phyloP scores from a whole-genome alignment of 208 protist genomes.

The Angomonas desouzai region DNA sequence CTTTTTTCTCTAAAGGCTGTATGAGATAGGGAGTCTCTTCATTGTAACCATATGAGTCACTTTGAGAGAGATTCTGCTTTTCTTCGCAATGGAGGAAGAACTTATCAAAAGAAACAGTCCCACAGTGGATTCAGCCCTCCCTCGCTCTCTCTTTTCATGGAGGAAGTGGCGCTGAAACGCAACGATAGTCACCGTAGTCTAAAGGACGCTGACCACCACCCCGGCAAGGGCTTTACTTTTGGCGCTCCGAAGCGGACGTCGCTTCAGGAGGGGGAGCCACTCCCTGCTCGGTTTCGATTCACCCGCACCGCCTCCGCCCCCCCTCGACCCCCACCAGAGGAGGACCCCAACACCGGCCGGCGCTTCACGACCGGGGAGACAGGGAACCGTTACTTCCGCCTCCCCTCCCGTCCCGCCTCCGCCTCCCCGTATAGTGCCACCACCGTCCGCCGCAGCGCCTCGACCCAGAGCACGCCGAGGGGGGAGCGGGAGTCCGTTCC shows the following conservation, averaged over 20 bases:
- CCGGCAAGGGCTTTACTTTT: not conserved
- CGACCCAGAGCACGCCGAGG: not conserved
- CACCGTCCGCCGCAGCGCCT: not conserved
- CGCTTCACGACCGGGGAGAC: not conserved
- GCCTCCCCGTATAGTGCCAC: slow-evolving; percentile 1
- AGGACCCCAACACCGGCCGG: not conserved
- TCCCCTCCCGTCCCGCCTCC: slow-evolving; percentile 1
- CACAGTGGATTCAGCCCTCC: slow-evolving; percentile 5
- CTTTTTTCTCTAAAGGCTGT: slow-evolving; percentile 9
- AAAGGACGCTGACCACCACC: not conserved
- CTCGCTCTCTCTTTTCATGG: slow-evolving; percentile 2
- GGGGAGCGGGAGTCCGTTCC: not conserved
- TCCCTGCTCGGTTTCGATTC: not conserved
- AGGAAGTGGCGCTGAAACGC: not conserved
- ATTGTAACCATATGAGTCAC: slow-evolving; percentile 6
- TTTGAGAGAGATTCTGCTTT: not conserved
- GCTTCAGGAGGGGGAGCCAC: not conserved
- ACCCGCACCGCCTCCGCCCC: slow-evolving; percentile 6
- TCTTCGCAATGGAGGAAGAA: not conserved
- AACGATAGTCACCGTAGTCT: not conserved
- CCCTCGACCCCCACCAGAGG: not conserved
- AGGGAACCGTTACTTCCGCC: not conserved
- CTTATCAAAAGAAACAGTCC: not conserved
- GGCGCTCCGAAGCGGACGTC: not conserved
- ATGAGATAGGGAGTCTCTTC: slow-evolving; percentile 8